Evolutionary conservation across 106 monocot species (phyloP).

Genomic region (Dendrobium officinale): DNA sequence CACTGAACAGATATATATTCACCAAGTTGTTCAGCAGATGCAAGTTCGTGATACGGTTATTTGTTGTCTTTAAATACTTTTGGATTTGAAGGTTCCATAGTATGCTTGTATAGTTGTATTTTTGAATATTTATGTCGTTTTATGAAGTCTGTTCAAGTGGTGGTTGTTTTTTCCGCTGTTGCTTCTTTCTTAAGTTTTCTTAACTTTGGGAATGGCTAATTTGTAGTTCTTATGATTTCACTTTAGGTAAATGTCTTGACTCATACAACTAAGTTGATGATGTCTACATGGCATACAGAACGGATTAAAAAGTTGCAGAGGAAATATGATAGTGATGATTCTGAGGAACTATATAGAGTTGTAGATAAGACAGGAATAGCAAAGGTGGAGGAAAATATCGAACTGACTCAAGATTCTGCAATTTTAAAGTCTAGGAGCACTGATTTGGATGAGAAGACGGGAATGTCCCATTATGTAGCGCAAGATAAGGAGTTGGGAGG

Average conservation of each 20-base stretch:
- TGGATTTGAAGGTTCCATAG: neutral
- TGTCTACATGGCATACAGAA: constrained; percentile 24
- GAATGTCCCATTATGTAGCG: neutral
- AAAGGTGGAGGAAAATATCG: neutral
- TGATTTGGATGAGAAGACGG: constrained; percentile 2
- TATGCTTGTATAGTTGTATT: neutral
- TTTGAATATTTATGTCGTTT: neutral
- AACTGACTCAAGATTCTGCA: neutral
- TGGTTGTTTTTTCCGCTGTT: neutral
- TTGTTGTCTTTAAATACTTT: neutral
- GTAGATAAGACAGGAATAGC: neutral
- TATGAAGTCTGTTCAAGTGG: neutral
- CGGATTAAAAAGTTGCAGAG: constrained; percentile 24
- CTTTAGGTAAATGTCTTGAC: constrained; percentile 36
- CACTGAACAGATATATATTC: neutral
- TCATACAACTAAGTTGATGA: constrained; percentile 27
- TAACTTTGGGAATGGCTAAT: neutral
- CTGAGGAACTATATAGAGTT: constrained; percentile 24
- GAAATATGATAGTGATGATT: constrained; percentile 24
- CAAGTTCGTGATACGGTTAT: neutral
- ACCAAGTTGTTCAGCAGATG: neutral
- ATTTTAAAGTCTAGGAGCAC: neutral
- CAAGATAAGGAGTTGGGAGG: neutral
- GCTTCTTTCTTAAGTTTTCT: neutral
- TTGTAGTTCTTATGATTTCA: neutral